Evolutionary conservation across 352 stramenopile genomes (phyloP).

Genomic region (Globisporangium irregulare): DNA sequence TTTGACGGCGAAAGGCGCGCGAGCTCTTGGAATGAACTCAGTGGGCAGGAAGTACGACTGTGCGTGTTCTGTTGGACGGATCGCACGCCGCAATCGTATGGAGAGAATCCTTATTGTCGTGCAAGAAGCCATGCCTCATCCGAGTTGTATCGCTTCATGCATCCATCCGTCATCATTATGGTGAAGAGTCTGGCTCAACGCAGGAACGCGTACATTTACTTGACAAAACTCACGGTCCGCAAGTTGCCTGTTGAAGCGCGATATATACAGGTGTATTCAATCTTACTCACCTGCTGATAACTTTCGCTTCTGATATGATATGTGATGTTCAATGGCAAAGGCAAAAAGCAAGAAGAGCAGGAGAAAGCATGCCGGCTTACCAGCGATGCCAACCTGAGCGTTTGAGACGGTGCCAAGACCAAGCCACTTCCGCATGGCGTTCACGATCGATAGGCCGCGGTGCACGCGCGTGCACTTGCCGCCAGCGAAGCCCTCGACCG

Average conservation of each 20-base stretch:
- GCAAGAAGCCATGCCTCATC: no score
- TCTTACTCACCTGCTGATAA: background rate
- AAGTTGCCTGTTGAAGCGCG: background rate
- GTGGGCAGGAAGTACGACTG: no score
- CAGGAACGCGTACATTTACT: background rate
- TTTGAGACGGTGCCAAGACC: constrained; percentile 26
- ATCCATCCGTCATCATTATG: no score
- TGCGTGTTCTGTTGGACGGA: no score
- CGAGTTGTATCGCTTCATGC: no score
- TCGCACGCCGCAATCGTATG: no score
- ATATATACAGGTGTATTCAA: no score
- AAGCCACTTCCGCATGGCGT: constrained; percentile 56
- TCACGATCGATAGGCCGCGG: constrained; percentile 59
- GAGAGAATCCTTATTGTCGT: no score
- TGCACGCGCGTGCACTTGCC: constrained; percentile 70
- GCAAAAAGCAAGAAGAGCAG: background rate
- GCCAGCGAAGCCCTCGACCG: constrained; percentile 41
- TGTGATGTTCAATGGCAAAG: background rate
- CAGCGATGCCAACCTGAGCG: constrained; percentile 34
- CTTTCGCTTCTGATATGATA: background rate
- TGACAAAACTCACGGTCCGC: background rate
- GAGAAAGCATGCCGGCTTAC: constrained; percentile 14
- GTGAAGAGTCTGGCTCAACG: background rate
- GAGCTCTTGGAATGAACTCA: no score
- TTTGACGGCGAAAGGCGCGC: no score